Conservation (phyloP, 1,284 basidiomycete species). For the Ustilago hordei region DNA sequence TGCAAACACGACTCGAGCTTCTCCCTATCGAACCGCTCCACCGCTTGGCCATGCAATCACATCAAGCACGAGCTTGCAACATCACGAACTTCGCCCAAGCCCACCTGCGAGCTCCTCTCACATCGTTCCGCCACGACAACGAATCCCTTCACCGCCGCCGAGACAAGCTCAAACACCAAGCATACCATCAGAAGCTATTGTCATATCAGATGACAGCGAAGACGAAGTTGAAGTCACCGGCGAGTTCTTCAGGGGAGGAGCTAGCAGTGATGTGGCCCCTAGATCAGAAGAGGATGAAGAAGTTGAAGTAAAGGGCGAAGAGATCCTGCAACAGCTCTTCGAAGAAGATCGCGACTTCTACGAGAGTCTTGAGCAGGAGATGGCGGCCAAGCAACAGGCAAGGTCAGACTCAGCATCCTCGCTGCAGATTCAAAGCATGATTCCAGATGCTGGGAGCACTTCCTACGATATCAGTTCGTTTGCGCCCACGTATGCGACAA, state of each 20-base stretch:
- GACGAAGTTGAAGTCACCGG: conserved; percentile 11
- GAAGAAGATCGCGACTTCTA: conserved; percentile 3
- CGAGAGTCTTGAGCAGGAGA: conserved; percentile 17
- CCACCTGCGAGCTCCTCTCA: not conserved
- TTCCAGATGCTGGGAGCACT: conserved; percentile 22
- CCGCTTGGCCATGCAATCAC: not conserved
- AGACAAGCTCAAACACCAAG: not conserved
- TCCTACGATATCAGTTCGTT: conserved; percentile 23
- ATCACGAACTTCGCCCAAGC: not conserved
- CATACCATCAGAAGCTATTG: conserved; percentile 27
- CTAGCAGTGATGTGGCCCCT: not conserved
- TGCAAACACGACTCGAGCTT: too few species aligned
- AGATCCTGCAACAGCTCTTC: not conserved
- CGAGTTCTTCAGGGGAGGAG: not conserved
- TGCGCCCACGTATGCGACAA: conserved; percentile 9
- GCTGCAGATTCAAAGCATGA: conserved; percentile 24
- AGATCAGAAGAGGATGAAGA: not conserved
- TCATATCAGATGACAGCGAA: conserved; percentile 37
- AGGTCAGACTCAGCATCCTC: conserved; percentile 10
- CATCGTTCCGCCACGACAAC: not conserved
- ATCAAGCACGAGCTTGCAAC: not conserved
- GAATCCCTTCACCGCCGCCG: not conserved
- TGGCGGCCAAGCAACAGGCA: not conserved
- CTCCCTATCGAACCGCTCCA: not conserved
- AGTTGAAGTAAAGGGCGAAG: not conserved